phyloP scores from a whole-genome alignment of 805 yeast species.

The Saturnispora quitensis region DNA sequence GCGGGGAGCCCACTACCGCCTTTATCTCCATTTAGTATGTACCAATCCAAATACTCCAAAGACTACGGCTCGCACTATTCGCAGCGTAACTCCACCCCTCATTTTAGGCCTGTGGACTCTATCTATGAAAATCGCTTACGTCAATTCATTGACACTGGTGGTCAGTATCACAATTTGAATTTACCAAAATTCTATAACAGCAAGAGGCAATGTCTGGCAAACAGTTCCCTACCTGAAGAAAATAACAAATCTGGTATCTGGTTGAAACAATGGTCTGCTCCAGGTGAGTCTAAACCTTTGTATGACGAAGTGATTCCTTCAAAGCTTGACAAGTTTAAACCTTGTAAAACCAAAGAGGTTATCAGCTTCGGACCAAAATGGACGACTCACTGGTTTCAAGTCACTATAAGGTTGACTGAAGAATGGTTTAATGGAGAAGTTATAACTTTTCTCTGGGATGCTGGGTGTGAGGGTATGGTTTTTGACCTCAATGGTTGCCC shows the following conservation, averaged over 20 bases:
- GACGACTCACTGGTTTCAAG: constrained; percentile 92
- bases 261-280: constrained; percentile 64
- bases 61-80: constrained; percentile 24
- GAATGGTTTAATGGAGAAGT: constrained; percentile 38
- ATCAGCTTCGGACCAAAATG: constrained; percentile 80
- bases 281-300: constrained; percentile 55
- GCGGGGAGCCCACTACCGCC: neutral
- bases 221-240: constrained; percentile 26
- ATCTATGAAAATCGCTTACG: constrained; percentile 65
- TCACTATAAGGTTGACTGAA: constrained; percentile 55
- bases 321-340: constrained; percentile 39
- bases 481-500: constrained; percentile 61
- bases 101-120: constrained; percentile 66
- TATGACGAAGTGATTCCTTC: constrained; percentile 49
- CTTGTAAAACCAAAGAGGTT: constrained; percentile 58
- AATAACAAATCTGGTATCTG: constrained; percentile 33
- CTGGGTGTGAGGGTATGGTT: constrained; percentile 76
- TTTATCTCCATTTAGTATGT: neutral
- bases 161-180: constrained; percentile 63
- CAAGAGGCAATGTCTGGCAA: constrained; percentile 31
- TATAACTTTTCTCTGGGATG: constrained; percentile 48
- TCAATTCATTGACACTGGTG: constrained; percentile 66
- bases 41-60: constrained; percentile 1
- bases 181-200: constrained; percentile 74
- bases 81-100: constrained; percentile 42